A percentile compares a stretch with the other conserved stretches of the same genome.
Evolutionary conservation across 1,284 basidiomycete genomes (phyloP).

Genomic region (Apiotrichum porosum): DNA sequence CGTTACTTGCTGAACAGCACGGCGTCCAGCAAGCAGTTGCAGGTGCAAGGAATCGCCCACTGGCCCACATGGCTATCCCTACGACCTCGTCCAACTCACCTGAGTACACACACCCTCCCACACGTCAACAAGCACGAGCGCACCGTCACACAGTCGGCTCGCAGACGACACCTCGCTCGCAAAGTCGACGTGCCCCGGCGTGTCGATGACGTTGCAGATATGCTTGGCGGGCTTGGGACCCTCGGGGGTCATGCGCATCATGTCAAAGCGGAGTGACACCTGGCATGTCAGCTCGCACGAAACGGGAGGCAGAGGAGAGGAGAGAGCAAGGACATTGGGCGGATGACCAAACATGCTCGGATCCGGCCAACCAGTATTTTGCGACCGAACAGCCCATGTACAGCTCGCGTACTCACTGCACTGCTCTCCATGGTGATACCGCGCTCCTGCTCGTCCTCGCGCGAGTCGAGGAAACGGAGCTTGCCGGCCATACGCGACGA

Average conservation of each 20-base stretch:
- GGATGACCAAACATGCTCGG: not conserved
- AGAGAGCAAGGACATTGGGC: not conserved
- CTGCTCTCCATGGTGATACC: conserved; percentile 99
- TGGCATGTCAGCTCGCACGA: conserved; percentile 13
- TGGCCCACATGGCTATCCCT: too few relatives aligned
- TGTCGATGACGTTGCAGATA: conserved; percentile 85
- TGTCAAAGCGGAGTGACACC: conserved; percentile 71
- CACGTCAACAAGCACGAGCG: conserved; percentile 93
- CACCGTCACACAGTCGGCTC: conserved; percentile 88
- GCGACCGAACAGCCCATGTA: too few relatives aligned
- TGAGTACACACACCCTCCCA: conserved; percentile 99
- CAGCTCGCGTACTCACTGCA: conserved; percentile 54
- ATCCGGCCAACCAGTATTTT: too few relatives aligned
- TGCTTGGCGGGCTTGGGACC: conserved; percentile 37
- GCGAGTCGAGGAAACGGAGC: conserved; percentile 88
- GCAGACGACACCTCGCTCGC: conserved; percentile 95
- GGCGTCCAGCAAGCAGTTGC: too few relatives aligned
- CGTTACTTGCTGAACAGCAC: too few relatives aligned
- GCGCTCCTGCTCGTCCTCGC: conserved; percentile 95
- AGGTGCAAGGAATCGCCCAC: too few relatives aligned
- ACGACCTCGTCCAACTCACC: conserved; percentile 56
- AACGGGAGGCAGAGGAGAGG: too few relatives aligned
- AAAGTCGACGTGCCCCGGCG: conserved; percentile 98
- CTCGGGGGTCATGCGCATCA: conserved; percentile 56
- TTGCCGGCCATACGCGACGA: conserved; percentile 92